Percentiles rank a stretch among this genome's conserved stretches.
phyloP scores from a whole-genome alignment of 306 rosid genomes.

The Dryas drummondii region DNA sequence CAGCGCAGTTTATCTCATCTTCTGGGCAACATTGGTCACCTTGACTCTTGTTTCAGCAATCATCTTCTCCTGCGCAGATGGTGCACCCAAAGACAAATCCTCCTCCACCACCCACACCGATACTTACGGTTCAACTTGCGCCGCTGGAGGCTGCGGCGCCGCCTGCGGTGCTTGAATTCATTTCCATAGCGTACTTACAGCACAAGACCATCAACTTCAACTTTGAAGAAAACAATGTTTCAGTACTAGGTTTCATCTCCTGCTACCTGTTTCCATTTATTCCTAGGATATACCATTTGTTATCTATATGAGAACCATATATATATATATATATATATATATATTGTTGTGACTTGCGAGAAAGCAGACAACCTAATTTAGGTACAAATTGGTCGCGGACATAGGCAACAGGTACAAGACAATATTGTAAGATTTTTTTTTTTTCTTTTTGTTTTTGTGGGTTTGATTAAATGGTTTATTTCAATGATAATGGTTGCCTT shows the following conservation, averaged over 20 bases:
- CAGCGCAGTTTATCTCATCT: slow-evolving; percentile 27
- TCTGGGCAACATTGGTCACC: slow-evolving; percentile 45
- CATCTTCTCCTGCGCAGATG: slow-evolving; percentile 68
- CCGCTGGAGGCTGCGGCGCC: slow-evolving; percentile 39
- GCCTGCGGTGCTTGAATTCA: slow-evolving; percentile 51
- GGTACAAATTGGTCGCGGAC: no score
- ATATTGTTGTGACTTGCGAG: no score
- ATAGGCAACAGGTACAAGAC: not conserved
- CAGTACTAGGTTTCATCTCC: no score
- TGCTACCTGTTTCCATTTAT: no score
- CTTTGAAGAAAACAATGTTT: no score
- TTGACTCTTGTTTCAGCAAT: slow-evolving; percentile 42
- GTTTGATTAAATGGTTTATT: not conserved
- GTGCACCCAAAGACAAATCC: slow-evolving; percentile 45
- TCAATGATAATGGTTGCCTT: not conserved
- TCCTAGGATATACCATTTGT: no score
- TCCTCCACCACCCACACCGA: slow-evolving; percentile 26
- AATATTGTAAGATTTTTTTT: not conserved
- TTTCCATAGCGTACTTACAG: not conserved
- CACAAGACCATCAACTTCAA: no score
- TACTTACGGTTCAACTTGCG: slow-evolving; percentile 39
- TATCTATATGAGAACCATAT: no score
- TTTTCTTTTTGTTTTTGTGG: not conserved
- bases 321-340: no score
- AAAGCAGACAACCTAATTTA: no score